Conservation (phyloP, 2,329 filamentous ascomycete species). For the Mariannaea sp. region DNA sequence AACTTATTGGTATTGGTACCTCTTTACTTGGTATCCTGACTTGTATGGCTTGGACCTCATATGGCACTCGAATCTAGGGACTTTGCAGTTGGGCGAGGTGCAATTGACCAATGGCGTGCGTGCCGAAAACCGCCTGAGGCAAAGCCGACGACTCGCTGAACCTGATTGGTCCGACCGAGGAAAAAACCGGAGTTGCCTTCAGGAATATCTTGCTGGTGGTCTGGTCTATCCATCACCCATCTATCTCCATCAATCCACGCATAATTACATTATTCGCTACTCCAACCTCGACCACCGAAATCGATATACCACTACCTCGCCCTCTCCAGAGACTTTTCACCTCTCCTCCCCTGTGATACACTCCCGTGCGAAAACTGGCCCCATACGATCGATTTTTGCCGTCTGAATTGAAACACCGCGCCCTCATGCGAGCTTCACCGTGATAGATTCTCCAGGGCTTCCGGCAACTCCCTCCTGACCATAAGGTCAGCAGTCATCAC, state of each 20-base stretch:
- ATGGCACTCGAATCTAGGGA: too few relatives aligned
- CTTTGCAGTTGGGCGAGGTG: too few relatives aligned
- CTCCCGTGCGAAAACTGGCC: background rate
- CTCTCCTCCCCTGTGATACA: background rate
- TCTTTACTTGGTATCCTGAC: too few relatives aligned
- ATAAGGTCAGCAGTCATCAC: conserved; percentile 33
- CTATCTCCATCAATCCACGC: conserved; percentile 15
- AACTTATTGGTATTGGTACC: too few relatives aligned
- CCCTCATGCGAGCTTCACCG: conserved; percentile 12
- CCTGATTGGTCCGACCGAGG: conserved; percentile 29
- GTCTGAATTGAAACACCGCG: background rate
- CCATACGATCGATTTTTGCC: too few relatives aligned
- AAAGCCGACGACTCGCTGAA: conserved; percentile 13
- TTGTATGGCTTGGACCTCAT: too few relatives aligned
- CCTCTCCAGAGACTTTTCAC: background rate
- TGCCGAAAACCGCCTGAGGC: conserved; percentile 4
- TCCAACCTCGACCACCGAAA: background rate
- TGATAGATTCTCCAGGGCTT: conserved; percentile 20
- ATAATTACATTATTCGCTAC: conserved; percentile 21
- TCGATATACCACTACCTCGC: background rate
- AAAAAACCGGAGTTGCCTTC: conserved; percentile 33
- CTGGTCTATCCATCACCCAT: conserved; percentile 6
- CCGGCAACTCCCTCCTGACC: conserved; percentile 17
- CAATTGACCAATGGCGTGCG: conserved; percentile 31
- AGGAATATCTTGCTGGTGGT: conserved; percentile 19